A percentile compares a stretch with the other conserved stretches of the same genome.
These are phyloP conservation scores for Coelastrella sp. DNA, from an alignment of 139 green algal genomes.

Conservation along the genomic window DNA sequence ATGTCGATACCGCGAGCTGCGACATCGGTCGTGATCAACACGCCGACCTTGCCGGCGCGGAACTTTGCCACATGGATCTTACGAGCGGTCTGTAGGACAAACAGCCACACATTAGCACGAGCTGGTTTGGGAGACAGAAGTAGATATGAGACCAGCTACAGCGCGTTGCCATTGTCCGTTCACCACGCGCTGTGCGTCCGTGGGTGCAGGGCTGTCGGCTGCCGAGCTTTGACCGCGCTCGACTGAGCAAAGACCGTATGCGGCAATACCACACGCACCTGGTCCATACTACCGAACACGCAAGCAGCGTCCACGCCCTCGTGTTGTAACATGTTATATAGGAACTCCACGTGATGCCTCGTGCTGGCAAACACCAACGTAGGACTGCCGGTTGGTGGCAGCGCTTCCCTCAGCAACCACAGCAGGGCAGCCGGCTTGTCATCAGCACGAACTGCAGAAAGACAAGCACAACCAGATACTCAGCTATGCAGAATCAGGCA, in stretches of 20 bases:
- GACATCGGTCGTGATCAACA: conserved; percentile 97
- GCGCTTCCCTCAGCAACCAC: conserved; percentile 86
- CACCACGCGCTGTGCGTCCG: no score
- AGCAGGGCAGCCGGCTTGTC: conserved; percentile 95
- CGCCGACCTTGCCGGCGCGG: conserved; percentile 66
- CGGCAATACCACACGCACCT: conserved; percentile 69
- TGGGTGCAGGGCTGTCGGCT: background rate
- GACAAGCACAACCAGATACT: background rate
- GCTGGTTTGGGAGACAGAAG: no score
- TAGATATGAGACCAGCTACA: no score
- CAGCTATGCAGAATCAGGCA: no score
- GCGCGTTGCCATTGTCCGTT: no score
- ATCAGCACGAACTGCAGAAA: conserved; percentile 67
- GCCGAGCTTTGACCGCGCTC: background rate
- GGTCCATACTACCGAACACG: conserved; percentile 97
- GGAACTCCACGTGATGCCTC: conserved; percentile 95
- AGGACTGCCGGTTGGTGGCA: conserved; percentile 71
- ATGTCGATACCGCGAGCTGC: conserved; percentile 98
- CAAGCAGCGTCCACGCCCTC: conserved; percentile 76
- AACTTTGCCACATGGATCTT: conserved; percentile 98
- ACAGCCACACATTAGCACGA: no score
- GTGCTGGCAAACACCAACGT: conserved; percentile 95
- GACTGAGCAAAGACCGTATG: no score
- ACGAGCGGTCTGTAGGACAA: conserved; percentile 24
- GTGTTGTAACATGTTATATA: conserved; percentile 82